Conservation (phyloP, 208 protist genomes). For the Leishmania arabica region DNA sequence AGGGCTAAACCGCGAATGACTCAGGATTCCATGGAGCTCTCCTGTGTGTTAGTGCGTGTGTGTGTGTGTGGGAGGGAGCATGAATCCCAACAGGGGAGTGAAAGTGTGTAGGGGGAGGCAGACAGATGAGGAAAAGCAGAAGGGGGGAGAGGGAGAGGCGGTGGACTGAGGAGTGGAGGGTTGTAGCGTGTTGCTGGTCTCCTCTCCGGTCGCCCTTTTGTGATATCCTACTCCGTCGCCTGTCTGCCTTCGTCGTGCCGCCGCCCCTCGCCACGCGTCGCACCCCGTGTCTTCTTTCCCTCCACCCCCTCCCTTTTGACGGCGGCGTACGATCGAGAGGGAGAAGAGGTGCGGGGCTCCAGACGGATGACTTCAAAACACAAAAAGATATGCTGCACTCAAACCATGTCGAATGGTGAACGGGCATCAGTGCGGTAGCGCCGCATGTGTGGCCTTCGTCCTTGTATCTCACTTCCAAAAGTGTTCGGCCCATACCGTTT, state of each 20-base stretch:
- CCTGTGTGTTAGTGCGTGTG: not conserved
- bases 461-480: no score
- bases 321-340: not conserved
- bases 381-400: not conserved
- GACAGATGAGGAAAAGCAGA: no score
- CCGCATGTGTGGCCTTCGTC: not conserved
- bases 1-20: conserved; percentile 63
- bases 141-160: not conserved
- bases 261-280: not conserved
- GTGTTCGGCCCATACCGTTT: not conserved
- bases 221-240: not conserved
- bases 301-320: not conserved
- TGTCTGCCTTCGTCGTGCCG: not conserved
- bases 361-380: not conserved
- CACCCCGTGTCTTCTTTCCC: not conserved
- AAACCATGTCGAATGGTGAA: not conserved
- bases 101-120: not conserved
- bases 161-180: not conserved
- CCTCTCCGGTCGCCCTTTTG: not conserved
- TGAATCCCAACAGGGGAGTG: not conserved
- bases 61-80: not conserved
- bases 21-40: not conserved
- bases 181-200: not conserved
- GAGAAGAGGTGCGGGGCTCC: not conserved
- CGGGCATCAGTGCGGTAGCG: not conserved